Evolutionary conservation across 768 basidiomycete genomes (phyloP).

Genomic region (Phallus indusiatus): DNA sequence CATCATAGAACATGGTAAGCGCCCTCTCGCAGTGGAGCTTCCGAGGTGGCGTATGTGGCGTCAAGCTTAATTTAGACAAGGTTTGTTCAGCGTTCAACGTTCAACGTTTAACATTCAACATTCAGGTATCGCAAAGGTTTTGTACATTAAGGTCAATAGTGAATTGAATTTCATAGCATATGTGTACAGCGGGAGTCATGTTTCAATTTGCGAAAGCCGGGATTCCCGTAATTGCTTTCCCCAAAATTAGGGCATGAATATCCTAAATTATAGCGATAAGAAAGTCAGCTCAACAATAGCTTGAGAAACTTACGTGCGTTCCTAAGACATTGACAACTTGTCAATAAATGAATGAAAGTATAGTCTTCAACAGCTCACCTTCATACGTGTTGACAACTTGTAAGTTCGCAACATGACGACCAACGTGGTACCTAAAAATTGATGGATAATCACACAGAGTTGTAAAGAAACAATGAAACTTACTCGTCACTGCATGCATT

Average conservation of each 20-base stretch:
- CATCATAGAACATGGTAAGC: too few relatives aligned
- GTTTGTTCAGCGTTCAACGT: too few relatives aligned
- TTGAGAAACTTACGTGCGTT: conserved; percentile 48
- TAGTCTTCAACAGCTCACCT: conserved; percentile 32
- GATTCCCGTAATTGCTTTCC: conserved; percentile 86
- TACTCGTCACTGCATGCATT: conserved; percentile 92
- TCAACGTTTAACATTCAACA: too few relatives aligned
- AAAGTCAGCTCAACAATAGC: not conserved
- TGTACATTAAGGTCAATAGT: not conserved
- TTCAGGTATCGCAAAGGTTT: too few relatives aligned
- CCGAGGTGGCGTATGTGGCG: too few relatives aligned
- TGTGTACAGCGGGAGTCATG: not conserved
- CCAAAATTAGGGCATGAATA: conserved; percentile 85
- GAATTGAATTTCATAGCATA: not conserved
- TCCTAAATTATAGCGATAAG: conserved; percentile 36
- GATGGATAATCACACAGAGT: not conserved
- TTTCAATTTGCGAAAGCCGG: conserved; percentile 66
- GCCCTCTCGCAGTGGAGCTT: too few relatives aligned
- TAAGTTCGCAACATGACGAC: conserved; percentile 88
- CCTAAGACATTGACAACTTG: not conserved
- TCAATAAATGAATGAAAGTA: not conserved
- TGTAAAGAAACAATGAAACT: conserved; percentile 20
- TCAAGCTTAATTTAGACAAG: too few relatives aligned
- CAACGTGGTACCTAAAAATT: conserved; percentile 69
- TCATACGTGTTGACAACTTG: conserved; percentile 97